A percentile compares a stretch with the other conserved stretches of the same genome.
Conservation (phyloP, 2,329 filamentous ascomycete genomes). For the Ilyonectria sp. region DNA sequence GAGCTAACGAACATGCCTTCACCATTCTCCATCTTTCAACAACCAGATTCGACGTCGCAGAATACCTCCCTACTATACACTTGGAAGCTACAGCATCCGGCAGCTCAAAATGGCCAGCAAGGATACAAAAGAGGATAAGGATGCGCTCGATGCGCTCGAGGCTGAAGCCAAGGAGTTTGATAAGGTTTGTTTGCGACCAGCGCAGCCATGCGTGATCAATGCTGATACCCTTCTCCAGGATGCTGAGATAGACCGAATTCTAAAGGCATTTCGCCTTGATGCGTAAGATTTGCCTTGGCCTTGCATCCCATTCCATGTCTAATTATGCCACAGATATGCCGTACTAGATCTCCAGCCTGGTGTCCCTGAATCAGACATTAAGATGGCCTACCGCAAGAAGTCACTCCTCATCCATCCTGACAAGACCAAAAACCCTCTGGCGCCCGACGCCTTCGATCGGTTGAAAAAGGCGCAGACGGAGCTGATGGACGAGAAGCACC, state of each 20-base stretch:
- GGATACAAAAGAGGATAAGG: slow-evolving; percentile 72
- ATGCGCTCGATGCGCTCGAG: slow-evolving; percentile 86
- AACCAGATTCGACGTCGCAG: slow-evolving; percentile 4
- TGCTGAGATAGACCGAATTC: slow-evolving; percentile 94
- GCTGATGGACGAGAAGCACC: slow-evolving; percentile 94
- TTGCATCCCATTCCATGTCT: slow-evolving; percentile 5
- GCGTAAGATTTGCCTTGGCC: slow-evolving; percentile 58
- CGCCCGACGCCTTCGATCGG: slow-evolving; percentile 96
- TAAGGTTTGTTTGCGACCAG: slow-evolving; percentile 72
- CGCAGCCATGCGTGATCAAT: slow-evolving; percentile 30
- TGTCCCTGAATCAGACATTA: slow-evolving; percentile 96
- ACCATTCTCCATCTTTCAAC: slow-evolving; percentile 25
- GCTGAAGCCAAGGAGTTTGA: slow-evolving; percentile 91
- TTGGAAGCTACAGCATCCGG: neutral
- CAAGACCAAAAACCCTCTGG: slow-evolving; percentile 92
- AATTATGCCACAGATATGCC: slow-evolving; percentile 76
- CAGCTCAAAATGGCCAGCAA: slow-evolving; percentile 54
- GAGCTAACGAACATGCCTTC: slow-evolving; percentile 8
- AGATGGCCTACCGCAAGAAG: slow-evolving; percentile 93
- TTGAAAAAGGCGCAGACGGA: slow-evolving; percentile 94
- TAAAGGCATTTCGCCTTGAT: slow-evolving; percentile 86
- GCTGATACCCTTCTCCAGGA: slow-evolving; percentile 71
- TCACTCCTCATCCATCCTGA: slow-evolving; percentile 99
- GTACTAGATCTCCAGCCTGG: slow-evolving; percentile 96
- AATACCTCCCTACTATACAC: neutral